Conservation (phyloP, 2,329 filamentous ascomycete species). For the Penicillium sp. region DNA sequence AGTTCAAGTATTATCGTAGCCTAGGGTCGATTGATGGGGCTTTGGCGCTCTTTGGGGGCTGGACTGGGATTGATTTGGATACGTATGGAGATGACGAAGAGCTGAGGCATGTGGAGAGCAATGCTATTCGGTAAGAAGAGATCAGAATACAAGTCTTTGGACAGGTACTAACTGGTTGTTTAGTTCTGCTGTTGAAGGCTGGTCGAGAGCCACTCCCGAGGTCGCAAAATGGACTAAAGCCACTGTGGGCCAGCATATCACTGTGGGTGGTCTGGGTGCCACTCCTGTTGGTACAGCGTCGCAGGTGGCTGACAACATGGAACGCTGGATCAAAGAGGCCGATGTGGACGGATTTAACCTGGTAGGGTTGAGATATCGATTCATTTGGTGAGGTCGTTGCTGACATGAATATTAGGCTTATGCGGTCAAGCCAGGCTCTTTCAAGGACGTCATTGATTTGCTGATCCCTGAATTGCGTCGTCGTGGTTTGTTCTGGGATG, state of each 20-base stretch:
- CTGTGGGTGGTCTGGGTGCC: constrained; percentile 66
- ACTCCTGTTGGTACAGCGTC: constrained; percentile 63
- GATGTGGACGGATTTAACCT: constrained; percentile 76
- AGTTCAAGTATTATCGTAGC: constrained; percentile 60
- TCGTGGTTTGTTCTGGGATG: constrained; percentile 50
- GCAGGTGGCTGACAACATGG: constrained; percentile 66
- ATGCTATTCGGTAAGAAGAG: constrained; percentile 52
- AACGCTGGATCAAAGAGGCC: constrained; percentile 66
- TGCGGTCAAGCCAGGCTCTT: constrained; percentile 65
- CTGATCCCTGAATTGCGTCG: constrained; percentile 63
- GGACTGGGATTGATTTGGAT: constrained; percentile 67
- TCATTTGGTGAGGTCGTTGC: background rate
- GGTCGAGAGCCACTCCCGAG: constrained; percentile 57
- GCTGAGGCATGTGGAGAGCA: constrained; percentile 60
- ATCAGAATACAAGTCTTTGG: background rate
- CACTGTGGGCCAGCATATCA: constrained; percentile 67
- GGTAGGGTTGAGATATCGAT: constrained; percentile 38
- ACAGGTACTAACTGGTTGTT: background rate
- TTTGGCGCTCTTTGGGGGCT: constrained; percentile 69
- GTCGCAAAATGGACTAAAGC: constrained; percentile 71
- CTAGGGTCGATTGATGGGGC: constrained; percentile 67
- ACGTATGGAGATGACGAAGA: constrained; percentile 64
- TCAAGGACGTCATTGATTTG: constrained; percentile 66
- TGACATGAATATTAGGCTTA: constrained; percentile 52
- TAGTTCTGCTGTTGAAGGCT: constrained; percentile 52